Evolutionary conservation across 208 protist species (phyloP), one percentile per base, ranked within the genome.

Genomic region (Crithidia fasciculata): DNA sequence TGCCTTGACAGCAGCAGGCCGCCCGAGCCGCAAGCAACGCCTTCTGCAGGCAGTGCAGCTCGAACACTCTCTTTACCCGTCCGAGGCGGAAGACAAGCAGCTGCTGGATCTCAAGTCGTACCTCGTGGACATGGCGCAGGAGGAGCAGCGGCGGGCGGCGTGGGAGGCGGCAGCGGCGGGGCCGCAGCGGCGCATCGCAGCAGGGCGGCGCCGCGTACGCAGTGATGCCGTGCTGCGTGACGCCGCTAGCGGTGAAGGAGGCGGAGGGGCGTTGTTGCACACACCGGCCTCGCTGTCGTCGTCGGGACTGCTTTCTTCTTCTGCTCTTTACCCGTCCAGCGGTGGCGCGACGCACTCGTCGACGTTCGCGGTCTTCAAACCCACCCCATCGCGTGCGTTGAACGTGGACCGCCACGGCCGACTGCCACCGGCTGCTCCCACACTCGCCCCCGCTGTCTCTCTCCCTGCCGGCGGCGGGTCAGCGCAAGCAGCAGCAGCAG

Each of bases 11-110:
- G 47, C 71, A 4, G 55, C 62, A 9, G 63, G 47, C 13, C 61
- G 78, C 4, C 61, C 65, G 0, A 76, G 65, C 43, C 55, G 70
- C 39, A 72, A 79, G 18, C 65, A 80, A 55, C 64, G 76, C 15
- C 40, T 96, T 16, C 64, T 78, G 70, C 70, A 80, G 8, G 83
- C 81, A 0, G 80, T 91, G 19, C 91, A 96, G 59, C 90, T 96
- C 57, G 87, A 96, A 72, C 85, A 96, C 81, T 60, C 88, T 4
- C 78, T 96, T 3, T 96, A 96, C 77, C 88, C 91, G 5, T 94
- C 88, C 4, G 86, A 94, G 76, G 15, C 50, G 0, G 77, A 80
- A 12, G 91, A 96, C 80, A 96, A 96, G 81, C 82, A 96, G 70
- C 85, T 96, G 50, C 61, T 96, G 16, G 91, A 96, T 39, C 65